These are phyloP conservation scores for Porodaedalea pini DNA, from an alignment of 1,284 basidiomycete genomes.

Conservation along the genomic window DNA sequence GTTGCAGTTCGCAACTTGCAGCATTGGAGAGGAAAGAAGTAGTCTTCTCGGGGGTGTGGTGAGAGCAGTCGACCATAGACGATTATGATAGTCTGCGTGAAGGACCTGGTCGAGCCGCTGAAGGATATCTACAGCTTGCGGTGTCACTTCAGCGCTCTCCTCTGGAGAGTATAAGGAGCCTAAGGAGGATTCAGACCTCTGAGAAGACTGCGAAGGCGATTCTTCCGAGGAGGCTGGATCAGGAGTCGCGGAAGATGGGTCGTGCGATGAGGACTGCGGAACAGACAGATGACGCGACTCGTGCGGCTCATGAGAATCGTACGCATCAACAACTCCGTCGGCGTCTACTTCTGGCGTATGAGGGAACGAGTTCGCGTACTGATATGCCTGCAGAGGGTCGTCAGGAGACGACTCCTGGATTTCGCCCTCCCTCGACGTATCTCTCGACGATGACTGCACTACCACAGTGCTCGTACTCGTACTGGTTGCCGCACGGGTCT, in stretches of 20 bases:
- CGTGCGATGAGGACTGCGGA: conserved; percentile 49
- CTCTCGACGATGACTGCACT: conserved; percentile 1
- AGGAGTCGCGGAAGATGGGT: conserved; percentile 61
- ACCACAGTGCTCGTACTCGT: conserved; percentile 11
- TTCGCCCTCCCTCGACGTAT: conserved; percentile 11
- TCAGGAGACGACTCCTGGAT: conserved; percentile 19
- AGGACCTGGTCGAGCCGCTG: conserved; percentile 68
- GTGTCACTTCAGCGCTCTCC: conserved; percentile 32
- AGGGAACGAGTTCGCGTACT: conserved; percentile 6
- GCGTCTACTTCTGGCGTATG: background rate
- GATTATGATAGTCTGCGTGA: conserved; percentile 56
- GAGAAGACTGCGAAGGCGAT: conserved; percentile 46
- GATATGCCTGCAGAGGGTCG: conserved; percentile 17
- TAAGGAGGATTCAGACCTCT: conserved; percentile 19
- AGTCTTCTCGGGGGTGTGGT: conserved; percentile 87
- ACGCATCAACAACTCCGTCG: background rate
- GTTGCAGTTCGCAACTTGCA: conserved; percentile 91
- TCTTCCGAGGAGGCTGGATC: conserved; percentile 66
- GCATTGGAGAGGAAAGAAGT: conserved; percentile 78
- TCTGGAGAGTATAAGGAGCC: conserved; percentile 33
- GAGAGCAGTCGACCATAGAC: conserved; percentile 59
- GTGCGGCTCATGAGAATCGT: conserved; percentile 5
- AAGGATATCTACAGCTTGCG: conserved; percentile 46
- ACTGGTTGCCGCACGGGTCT: conserved; percentile 22
- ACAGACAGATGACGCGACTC: conserved; percentile 25